phyloP scores from a whole-genome alignment of 2,329 filamentous ascomycete species.

The Arthrobotrys sinensis region DNA sequence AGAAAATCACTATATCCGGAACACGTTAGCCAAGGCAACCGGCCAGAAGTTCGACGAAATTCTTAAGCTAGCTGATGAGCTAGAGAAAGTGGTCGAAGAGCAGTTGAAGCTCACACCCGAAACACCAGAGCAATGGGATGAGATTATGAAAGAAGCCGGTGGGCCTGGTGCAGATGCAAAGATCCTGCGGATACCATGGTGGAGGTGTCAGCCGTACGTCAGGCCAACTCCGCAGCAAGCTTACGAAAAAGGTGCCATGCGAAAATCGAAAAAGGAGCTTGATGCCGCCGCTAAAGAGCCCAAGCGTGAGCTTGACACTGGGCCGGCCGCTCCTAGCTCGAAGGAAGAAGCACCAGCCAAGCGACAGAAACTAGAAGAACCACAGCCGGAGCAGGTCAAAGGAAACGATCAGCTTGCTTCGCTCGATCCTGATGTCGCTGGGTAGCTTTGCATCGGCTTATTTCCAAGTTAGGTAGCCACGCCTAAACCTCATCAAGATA shows the following conservation, averaged over 20 bases:
- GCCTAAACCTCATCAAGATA: conserved; percentile 1
- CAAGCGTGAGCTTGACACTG: conserved; percentile 69
- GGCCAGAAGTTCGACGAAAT: conserved; percentile 81
- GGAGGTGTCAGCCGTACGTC: conserved; percentile 64
- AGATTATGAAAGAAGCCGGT: conserved; percentile 65
- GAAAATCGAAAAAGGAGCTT: conserved; percentile 79
- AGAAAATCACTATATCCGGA: conserved; percentile 84
- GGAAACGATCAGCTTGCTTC: conserved; percentile 15
- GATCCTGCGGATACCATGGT: conserved; percentile 63
- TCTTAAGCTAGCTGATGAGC: conserved; percentile 81
- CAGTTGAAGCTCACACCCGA: conserved; percentile 74
- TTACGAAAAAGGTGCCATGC: conserved; percentile 70
- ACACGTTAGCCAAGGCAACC: conserved; percentile 80
- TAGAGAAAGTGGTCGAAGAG: conserved; percentile 83
- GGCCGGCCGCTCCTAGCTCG: conserved; percentile 62
- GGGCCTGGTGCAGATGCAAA: conserved; percentile 59
- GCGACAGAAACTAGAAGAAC: conserved; percentile 55
- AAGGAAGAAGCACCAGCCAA: conserved; percentile 66
- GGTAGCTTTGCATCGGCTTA: not conserved
- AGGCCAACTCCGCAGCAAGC: conserved; percentile 57
- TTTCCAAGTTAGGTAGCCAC: too few relatives aligned
- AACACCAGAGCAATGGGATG: conserved; percentile 68
- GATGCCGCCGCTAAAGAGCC: conserved; percentile 65
- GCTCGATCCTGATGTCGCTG: conserved; percentile 24
- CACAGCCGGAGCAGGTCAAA: conserved; percentile 15